Evolutionary conservation across 139 green algal species (phyloP).

Genomic region (Penium margaritaceum): DNA sequence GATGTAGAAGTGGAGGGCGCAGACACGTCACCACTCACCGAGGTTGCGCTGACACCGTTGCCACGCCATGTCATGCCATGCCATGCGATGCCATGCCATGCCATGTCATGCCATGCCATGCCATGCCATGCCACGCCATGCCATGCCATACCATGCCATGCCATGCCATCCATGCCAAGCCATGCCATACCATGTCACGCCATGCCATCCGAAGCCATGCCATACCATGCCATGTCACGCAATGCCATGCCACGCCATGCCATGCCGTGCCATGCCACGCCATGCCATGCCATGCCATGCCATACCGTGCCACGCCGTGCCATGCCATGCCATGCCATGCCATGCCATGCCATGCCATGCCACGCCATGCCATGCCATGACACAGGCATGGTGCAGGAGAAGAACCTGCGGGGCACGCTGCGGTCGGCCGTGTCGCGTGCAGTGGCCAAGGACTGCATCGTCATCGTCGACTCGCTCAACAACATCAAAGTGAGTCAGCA

Average conservation of each 20-base stretch:
- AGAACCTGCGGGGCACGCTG: conserved; percentile 67
- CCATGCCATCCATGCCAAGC: too few species aligned
- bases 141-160: neutral
- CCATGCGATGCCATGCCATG: neutral
- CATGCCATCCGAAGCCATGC: neutral
- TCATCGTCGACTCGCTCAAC: conserved; percentile 88
- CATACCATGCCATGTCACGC: too few species aligned
- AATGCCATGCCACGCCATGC: too few species aligned
- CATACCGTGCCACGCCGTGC: too few species aligned
- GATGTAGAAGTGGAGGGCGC: too few species aligned
- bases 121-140: neutral
- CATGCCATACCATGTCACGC: neutral
- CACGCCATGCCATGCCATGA: too few species aligned
- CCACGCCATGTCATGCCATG: neutral
- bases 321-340: too few species aligned
- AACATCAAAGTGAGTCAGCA: conserved; percentile 94
- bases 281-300: too few species aligned
- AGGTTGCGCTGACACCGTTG: too few species aligned
- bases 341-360: too few species aligned
- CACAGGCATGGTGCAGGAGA: conserved; percentile 62
- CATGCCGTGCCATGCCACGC: neutral
- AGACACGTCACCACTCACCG: too few species aligned
- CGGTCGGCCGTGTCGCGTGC: conserved; percentile 65
- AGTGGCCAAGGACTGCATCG: conserved; percentile 51
- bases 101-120: neutral